These are phyloP conservation scores for Osmanthus fragrans DNA, from an alignment of 257 asterid genomes.

Conservation along the genomic window DNA sequence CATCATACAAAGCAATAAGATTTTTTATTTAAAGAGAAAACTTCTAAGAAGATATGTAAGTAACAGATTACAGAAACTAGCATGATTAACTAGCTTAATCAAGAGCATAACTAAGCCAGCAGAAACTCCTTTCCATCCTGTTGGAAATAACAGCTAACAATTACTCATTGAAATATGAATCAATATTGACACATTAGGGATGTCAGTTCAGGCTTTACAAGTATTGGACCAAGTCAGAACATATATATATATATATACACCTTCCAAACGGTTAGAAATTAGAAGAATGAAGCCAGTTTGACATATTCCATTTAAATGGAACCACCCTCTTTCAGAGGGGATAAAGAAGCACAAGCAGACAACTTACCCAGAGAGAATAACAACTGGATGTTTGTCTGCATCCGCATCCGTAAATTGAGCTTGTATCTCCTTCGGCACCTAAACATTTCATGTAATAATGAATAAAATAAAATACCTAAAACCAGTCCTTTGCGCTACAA, in stretches of 20 bases:
- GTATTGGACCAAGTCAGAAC: not conserved
- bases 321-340: not conserved
- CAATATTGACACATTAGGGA: not conserved
- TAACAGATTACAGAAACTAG: not conserved
- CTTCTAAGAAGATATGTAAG: not conserved
- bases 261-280: slow-evolving; percentile 7
- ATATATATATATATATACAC: not conserved
- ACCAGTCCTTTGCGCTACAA: slow-evolving; percentile 12
- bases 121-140: not conserved
- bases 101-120: not conserved
- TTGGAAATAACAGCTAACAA: not conserved
- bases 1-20: not conserved
- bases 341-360: slow-evolving; percentile 19
- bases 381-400: slow-evolving; percentile 85
- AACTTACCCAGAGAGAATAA: slow-evolving; percentile 71
- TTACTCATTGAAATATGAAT: not conserved
- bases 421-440: slow-evolving; percentile 83
- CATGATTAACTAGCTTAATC: not conserved
- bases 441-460: slow-evolving; percentile 21
- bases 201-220: slow-evolving; percentile 14
- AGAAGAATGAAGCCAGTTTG: slow-evolving; percentile 10
- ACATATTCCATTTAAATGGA: slow-evolving; percentile 5
- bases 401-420: slow-evolving; percentile 56
- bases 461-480: slow-evolving; percentile 11
- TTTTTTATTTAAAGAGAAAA: not conserved